Percentiles rank a stretch among this genome's conserved stretches.
Evolutionary conservation across 805 yeast species (phyloP).

Genomic region (Candida verbasci): DNA sequence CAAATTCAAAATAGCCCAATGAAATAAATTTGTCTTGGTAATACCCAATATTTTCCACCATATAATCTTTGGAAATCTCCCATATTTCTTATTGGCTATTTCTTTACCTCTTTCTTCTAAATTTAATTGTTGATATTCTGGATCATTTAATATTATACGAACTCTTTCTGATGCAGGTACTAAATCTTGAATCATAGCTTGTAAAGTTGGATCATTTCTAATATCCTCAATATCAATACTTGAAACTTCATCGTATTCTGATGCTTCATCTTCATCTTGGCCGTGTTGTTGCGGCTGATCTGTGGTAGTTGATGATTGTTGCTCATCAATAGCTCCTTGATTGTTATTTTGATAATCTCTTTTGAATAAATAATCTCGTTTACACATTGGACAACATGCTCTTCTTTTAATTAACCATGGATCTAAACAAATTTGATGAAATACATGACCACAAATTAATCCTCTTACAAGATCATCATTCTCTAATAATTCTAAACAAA

Average conservation of each 20-base stretch:
- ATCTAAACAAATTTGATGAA: constrained; percentile 73
- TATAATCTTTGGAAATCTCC: constrained; percentile 26
- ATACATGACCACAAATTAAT: constrained; percentile 76
- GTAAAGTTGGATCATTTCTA: constrained; percentile 33
- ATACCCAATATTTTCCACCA: constrained; percentile 61
- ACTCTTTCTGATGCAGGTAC: constrained; percentile 41
- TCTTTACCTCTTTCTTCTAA: constrained; percentile 44
- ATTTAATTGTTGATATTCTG: constrained; percentile 26
- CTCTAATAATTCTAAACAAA: constrained; percentile 66
- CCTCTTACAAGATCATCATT: constrained; percentile 66
- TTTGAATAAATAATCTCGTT: constrained; percentile 48
- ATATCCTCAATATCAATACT: constrained; percentile 27
- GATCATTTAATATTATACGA: constrained; percentile 35
- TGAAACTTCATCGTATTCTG: constrained; percentile 11
- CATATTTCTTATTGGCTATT: constrained; percentile 30
- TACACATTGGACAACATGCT: constrained; percentile 84
- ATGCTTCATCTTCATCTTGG: constrained; percentile 13
- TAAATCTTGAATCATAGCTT: constrained; percentile 34
- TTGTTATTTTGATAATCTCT: constrained; percentile 9
- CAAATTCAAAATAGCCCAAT: constrained; percentile 42
- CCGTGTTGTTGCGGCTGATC: constrained; percentile 13
- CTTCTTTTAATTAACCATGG: constrained; percentile 76
- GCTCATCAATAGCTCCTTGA: not conserved
- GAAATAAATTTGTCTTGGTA: constrained; percentile 40
- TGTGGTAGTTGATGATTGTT: not conserved